phyloP scores from a whole-genome alignment of 2,329 filamentous ascomycete genomes.

The Ophiobolus disseminans region DNA sequence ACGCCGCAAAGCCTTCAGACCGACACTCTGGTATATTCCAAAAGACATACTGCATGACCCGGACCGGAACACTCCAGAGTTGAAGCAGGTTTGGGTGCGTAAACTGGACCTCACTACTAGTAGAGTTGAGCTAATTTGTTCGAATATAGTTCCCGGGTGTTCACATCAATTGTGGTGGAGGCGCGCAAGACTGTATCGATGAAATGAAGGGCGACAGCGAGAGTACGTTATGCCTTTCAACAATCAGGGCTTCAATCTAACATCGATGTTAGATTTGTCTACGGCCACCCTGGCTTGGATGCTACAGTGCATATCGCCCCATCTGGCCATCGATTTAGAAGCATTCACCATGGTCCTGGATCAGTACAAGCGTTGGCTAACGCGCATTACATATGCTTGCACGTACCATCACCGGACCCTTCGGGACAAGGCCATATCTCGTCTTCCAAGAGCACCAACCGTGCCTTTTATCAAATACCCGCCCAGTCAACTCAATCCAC shows the following conservation, averaged over 20 bases:
- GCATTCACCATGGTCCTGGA: slow-evolving; percentile 52
- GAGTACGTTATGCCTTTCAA: slow-evolving; percentile 26
- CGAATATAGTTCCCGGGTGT: slow-evolving; percentile 54
- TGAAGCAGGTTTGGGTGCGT: slow-evolving; percentile 59
- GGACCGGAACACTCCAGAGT: slow-evolving; percentile 32
- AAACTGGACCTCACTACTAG: not conserved
- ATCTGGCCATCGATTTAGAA: slow-evolving; percentile 54
- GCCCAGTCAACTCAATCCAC: slow-evolving; percentile 24
- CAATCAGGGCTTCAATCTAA: not conserved
- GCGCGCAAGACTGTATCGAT: slow-evolving; percentile 41
- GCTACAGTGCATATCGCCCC: slow-evolving; percentile 59
- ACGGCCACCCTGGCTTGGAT: slow-evolving; percentile 63
- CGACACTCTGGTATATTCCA: slow-evolving; percentile 58
- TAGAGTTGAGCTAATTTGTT: not conserved
- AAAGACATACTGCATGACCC: slow-evolving; percentile 42
- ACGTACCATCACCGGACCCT: slow-evolving; percentile 37
- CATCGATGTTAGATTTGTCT: slow-evolving; percentile 43
- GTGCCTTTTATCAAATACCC: slow-evolving; percentile 32
- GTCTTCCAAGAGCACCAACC: slow-evolving; percentile 23
- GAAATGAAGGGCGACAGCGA: slow-evolving; percentile 46
- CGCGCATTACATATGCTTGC: slow-evolving; percentile 36
- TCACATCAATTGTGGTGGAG: slow-evolving; percentile 61
- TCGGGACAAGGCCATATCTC: slow-evolving; percentile 17
- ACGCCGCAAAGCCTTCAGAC: slow-evolving; percentile 59
- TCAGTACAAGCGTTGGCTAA: slow-evolving; percentile 48